These are phyloP conservation scores for Beauveria caledonica DNA, from an alignment of 2,329 filamentous ascomycete species.

Conservation along the genomic window DNA sequence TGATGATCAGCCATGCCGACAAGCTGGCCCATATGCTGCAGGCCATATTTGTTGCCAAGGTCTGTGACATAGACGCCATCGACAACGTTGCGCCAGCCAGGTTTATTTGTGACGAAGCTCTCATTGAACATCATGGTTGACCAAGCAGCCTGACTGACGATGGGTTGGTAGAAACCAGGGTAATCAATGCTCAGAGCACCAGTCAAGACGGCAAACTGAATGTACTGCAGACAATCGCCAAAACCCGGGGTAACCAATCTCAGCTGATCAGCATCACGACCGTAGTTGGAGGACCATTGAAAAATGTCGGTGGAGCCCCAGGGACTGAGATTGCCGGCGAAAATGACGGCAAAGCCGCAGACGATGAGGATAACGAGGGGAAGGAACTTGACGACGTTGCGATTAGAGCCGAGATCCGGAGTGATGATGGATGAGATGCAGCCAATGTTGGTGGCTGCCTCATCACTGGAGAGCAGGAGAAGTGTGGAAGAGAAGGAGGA, in stretches of 20 bases:
- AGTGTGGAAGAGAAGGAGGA: slow-evolving; percentile 70
- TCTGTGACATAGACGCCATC: slow-evolving; percentile 85
- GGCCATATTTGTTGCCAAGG: slow-evolving; percentile 56
- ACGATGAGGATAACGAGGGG: slow-evolving; percentile 71
- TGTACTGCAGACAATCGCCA: slow-evolving; percentile 92
- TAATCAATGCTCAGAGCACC: slow-evolving; percentile 83
- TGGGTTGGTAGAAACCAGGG: slow-evolving; percentile 89
- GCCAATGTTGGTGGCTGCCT: slow-evolving; percentile 53
- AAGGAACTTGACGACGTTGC: slow-evolving; percentile 63
- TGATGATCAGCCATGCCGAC: slow-evolving; percentile 67
- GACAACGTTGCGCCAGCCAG: slow-evolving; percentile 57
- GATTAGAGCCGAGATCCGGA: slow-evolving; percentile 66
- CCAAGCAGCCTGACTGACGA: slow-evolving; percentile 82
- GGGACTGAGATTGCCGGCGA: slow-evolving; percentile 81
- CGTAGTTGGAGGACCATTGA: slow-evolving; percentile 96
- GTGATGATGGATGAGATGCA: slow-evolving; percentile 80
- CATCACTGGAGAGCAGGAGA: slow-evolving; percentile 66
- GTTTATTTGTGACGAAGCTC: slow-evolving; percentile 66
- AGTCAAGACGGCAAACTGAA: slow-evolving; percentile 84
- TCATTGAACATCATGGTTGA: slow-evolving; percentile 88
- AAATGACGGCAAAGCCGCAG: slow-evolving; percentile 73
- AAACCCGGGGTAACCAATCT: slow-evolving; percentile 93
- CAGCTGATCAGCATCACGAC: slow-evolving; percentile 83
- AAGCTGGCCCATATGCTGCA: slow-evolving; percentile 71
- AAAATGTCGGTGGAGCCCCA: slow-evolving; percentile 91